A percentile compares a stretch with the other conserved stretches of the same genome.
phyloP scores from a whole-genome alignment of 148 eudicot species.

The Linanthus parryae region DNA sequence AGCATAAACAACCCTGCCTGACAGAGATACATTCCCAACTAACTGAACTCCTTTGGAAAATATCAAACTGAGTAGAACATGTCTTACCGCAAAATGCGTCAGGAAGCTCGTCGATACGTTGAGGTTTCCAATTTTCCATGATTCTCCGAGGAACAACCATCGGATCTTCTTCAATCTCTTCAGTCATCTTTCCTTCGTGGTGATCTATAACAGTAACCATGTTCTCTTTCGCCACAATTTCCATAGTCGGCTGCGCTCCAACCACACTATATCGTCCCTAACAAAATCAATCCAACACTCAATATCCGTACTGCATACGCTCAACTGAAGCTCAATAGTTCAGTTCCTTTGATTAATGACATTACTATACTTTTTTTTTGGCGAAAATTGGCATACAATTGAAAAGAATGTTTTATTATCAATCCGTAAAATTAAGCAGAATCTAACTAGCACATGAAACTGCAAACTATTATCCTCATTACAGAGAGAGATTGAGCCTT shows the following conservation, averaged over 20 bases:
- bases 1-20: no score
- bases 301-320: no score
- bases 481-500: no score
- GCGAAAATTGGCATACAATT: no score
- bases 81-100: constrained; percentile 92
- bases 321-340: no score
- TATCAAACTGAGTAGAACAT: no score
- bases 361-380: neutral
- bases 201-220: constrained; percentile 87
- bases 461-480: no score
- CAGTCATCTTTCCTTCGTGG: constrained; percentile 52
- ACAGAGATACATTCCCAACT: no score
- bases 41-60: no score
- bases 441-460: no score
- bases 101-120: constrained; percentile 85
- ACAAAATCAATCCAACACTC: constrained; percentile 14
- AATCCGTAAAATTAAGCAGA: no score
- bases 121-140: constrained; percentile 96
- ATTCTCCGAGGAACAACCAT: constrained; percentile 81
- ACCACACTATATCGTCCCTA: constrained; percentile 97
- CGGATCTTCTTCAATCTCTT: constrained; percentile 80
- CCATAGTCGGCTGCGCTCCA: constrained; percentile 98
- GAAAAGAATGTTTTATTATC: no score
- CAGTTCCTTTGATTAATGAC: neutral
- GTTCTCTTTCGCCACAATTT: constrained; percentile 93